A percentile compares a stretch with the other conserved stretches of the same genome.
Evolutionary conservation across 164 flowering plant species (phyloP).

Genomic region (Vitis rupestris): DNA sequence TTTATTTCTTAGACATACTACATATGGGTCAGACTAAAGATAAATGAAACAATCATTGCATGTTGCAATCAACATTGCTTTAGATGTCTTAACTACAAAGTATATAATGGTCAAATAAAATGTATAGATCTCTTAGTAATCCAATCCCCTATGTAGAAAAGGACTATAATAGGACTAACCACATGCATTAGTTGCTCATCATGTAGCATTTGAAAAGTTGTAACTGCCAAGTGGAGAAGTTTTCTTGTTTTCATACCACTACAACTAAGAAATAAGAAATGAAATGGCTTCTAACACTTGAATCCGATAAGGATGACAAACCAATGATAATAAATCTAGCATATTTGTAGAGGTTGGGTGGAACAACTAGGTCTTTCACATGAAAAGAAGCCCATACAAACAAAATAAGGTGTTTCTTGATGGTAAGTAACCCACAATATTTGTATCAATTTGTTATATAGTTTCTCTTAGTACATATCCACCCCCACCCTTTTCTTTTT

Average conservation of each 20-base stretch:
- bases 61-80: neutral
- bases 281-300: neutral
- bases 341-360: neutral
- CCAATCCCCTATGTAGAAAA: neutral
- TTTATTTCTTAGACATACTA: too few species aligned
- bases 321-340: neutral
- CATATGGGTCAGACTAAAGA: too few species aligned
- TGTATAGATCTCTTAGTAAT: neutral
- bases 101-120: neutral
- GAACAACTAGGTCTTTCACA: neutral
- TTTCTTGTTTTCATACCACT: neutral
- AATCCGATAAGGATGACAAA: neutral
- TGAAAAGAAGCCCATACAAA: neutral
- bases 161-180: neutral
- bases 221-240: too few species aligned
- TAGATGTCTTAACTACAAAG: too few species aligned
- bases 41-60: neutral
- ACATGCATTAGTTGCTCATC: neutral
- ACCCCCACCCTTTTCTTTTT: neutral
- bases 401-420: neutral
- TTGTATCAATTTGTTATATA: neutral
- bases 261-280: neutral
- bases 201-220: neutral
- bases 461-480: neutral
- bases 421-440: neutral